Evolutionary conservation across 1,139 yeast genomes (phyloP), one percentile per base, ranked within the genome.

Genomic region (Citeromyces hawaiiensis): DNA sequence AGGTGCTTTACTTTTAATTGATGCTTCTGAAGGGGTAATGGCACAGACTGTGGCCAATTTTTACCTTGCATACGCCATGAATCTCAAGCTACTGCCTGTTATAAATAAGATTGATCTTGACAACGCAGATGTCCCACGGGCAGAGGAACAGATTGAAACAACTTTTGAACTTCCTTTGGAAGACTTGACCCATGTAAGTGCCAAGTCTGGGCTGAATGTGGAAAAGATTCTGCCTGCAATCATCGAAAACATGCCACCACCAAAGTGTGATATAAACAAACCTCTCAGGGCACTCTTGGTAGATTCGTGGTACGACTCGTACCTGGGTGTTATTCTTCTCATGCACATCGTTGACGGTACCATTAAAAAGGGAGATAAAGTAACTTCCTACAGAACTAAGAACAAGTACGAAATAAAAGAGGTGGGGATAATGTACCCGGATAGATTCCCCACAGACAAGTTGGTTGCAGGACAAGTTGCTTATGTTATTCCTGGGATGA

Each of bases 31-130:
- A 54, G 98, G 98, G 38, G 87, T 91, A 4, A 96, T 87, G 55
- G 97, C 98, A 0, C 98, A 91, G 56, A 91, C 98, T 0, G 96
- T 91, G 8, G 96, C 98, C 32, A 91, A 91, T 56, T 88, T 85
- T 57, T 85, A 81, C 52, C 66, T 88, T 42, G 98, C 98, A 0
- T 83, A 83, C 53, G 80, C 91, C 44, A 70, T 86, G 76, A 86
- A 83, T 9, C 67, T 91, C 47, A 77, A 79, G 48, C 64, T 91
- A 48, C 68, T 91, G 2, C 98, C 98, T 0, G 85, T 91, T 10
- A 83, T 91, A 39, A 91, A 91, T 61, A 91, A 91, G 54, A 83
- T 91, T 40, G 98, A 91, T 60, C 62, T 91, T 44, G 94, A 83
- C 44, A 83, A 78, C 40, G 96, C 97, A 0, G 87, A 91, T 54